These are phyloP conservation scores for Chytriomyces sp. DNA, from an alignment of 192 early-diverging fungal species.

Conservation along the genomic window DNA sequence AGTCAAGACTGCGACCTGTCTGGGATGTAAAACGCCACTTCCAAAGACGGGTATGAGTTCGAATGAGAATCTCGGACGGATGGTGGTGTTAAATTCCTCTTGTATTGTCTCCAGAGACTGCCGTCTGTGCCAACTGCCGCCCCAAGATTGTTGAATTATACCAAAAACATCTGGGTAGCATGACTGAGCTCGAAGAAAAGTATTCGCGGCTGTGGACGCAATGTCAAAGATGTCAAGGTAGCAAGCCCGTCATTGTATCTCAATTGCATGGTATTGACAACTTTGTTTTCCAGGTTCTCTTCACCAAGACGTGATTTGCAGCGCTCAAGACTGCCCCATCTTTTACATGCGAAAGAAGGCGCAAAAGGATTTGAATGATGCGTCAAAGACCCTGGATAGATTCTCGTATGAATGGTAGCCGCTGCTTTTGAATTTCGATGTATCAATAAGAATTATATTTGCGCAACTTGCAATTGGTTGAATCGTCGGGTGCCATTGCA, in stretches of 20 bases:
- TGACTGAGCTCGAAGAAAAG: constrained; percentile 72
- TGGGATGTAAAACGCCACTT: constrained; percentile 89
- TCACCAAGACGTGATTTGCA: constrained; percentile 95
- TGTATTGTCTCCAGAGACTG: constrained; percentile 53
- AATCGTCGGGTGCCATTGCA: too few species aligned
- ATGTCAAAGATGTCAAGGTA: constrained; percentile 95
- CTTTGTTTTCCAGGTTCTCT: constrained; percentile 41
- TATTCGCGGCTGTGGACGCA: constrained; percentile 95
- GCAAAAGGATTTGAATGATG: constrained; percentile 88
- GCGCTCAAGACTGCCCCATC: constrained; percentile 94
- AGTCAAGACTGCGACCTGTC: constrained; percentile 85
- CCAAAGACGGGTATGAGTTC: constrained; percentile 59
- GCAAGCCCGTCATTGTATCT: neutral
- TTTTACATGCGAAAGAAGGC: constrained; percentile 98
- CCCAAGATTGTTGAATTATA: constrained; percentile 76
- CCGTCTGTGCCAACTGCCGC: constrained; percentile 82
- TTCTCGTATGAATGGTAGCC: neutral
- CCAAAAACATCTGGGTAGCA: constrained; percentile 65
- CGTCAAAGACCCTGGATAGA: constrained; percentile 62
- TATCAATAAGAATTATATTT: too few species aligned
- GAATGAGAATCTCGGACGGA: too few species aligned
- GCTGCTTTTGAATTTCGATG: too few species aligned
- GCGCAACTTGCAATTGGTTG: too few species aligned
- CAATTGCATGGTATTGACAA: neutral
- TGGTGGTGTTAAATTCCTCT: too few species aligned